A percentile compares a stretch with the other conserved stretches of the same genome.
phyloP scores from a whole-genome alignment of 352 stramenopile genomes.

The Globisporangium abappressorium region DNA sequence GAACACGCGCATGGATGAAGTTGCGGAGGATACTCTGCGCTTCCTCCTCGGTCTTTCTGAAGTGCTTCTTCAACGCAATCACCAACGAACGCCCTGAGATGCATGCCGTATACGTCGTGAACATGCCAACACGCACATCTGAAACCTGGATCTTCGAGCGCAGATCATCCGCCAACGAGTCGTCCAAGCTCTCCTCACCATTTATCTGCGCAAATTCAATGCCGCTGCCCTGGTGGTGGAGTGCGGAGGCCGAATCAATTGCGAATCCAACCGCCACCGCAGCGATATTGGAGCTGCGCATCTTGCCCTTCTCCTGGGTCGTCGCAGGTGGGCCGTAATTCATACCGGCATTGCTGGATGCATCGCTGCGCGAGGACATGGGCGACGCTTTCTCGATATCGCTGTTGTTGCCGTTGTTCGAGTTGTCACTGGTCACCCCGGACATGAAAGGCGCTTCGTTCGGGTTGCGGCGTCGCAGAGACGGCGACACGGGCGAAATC shows the following conservation, averaged over 20 bases:
- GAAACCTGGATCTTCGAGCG: conserved; percentile 50
- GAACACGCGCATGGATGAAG: conserved; percentile 37
- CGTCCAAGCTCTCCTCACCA: conserved; percentile 43
- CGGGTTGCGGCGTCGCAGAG: conserved; percentile 42
- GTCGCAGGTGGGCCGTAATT: conserved; percentile 26
- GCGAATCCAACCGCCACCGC: conserved; percentile 48
- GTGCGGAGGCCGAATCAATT: conserved; percentile 32
- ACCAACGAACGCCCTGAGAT: conserved; percentile 50
- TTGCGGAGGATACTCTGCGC: conserved; percentile 39
- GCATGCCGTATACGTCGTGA: conserved; percentile 67
- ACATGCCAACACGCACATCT: conserved; percentile 66
- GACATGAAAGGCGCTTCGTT: conserved; percentile 27
- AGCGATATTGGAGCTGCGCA: conserved; percentile 60
- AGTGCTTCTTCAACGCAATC: conserved; percentile 53
- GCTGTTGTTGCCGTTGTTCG: conserved; percentile 24
- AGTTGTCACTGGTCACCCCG: not conserved
- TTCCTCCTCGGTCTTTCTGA: conserved; percentile 47
- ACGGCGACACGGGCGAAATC: conserved; percentile 35
- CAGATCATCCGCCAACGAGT: conserved; percentile 64
- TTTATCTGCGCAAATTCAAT: conserved; percentile 37
- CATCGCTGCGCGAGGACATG: conserved; percentile 41
- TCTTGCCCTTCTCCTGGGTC: conserved; percentile 23
- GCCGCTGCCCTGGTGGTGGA: conserved; percentile 31
- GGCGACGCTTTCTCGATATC: conserved; percentile 40
- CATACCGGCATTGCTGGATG: conserved; percentile 37